Evolutionary conservation across 2,329 filamentous ascomycete species (phyloP), one percentile per base, ranked within the genome.

Genomic region (Capronia americana): DNA sequence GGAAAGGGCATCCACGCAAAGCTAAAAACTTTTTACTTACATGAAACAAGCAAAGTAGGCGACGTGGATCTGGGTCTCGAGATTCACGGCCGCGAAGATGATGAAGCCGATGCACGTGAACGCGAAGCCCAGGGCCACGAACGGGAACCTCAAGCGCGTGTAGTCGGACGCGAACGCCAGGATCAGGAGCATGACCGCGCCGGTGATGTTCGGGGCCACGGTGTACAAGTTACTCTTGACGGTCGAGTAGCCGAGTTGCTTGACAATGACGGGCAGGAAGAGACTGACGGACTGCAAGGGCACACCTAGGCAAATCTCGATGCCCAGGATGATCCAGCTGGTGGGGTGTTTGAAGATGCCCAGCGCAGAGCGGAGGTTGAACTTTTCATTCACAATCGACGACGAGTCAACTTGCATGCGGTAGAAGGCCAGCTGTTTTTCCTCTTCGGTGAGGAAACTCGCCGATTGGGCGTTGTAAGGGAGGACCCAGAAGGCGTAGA

Each of bases 11-110:
- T 12, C 10, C 32, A 34, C 32, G 32, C 32, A 34, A 34, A 34
- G 10, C 3, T 34, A 12, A 12, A n/a, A n/a, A n/a, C n/a, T 34
- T 12, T 12, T 3, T 1, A 44, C 38, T 44, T 44, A 44, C 38
- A 93, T 90, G 76, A 93, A 93, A 62, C 85, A 88, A 4, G 90
- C 89, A 70, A 88, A 92, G 74, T 93, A 93, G 0, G 90, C 90
- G 1, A 92, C 82, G 3, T 84, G 82, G n/a, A 90, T 76, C 46
- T 90, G 80, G 3, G 80, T 73, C 44, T 86, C 76, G 17, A 92
- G 87, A 30, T 86, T 79, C 65, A 94, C 89, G 23, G 88, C 83
- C 0, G 90, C 89, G 71, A 90, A 93, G 74, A 94, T 91, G 76
- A 93, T 86, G 80, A 94, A 92, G 4, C 92, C 92, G 56, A 85